Base-by-base conservation (phyloP, 768 basidiomycete genomes). In the Clitopilus passeckerianus region DNA sequence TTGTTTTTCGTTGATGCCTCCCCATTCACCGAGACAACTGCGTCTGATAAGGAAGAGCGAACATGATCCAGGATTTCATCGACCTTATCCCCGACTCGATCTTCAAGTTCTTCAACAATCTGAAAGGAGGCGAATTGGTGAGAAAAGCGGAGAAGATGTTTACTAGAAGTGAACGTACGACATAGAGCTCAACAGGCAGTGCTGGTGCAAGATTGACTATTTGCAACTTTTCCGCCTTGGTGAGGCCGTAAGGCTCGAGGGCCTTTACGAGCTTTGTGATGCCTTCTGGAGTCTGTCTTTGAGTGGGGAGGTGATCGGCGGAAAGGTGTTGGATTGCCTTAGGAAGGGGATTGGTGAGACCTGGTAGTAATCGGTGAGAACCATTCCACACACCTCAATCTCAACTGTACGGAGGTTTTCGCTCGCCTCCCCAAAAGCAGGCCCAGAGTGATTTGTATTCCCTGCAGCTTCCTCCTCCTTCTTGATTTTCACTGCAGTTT, bases 41-140 rank as follows among this genome's bases (percentile, higher is more conserved):
- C 24, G 15, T n/a, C 56, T 24, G 37, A 59, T 22, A 78, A 65
- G 5, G 82, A 82, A 9, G 70, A 68, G 33, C 83, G 74, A 22
- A 95, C 87, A 27, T 75, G 69, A 5, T 69, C 66, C 0, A 94
- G 75, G 10, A 95, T 84, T 8, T 86, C 84, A 2, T 87, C 82
- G 72, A 89, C 86, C 33, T 80, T 75, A 41, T 86, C 81, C 0
- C 87, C 86, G 5, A 94, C 80, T 46, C 95, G 83, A 63, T 91
- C 89, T 71, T 95, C 92, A 1, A 93, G 74, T 70, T 98, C 95
- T 73, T 98, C 95, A 8, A 98, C 84, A 57, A 96, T 89, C 95
- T 97, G 10, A 12, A n/a, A 4, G 57, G n/a, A 20, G 46, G 9
- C 30, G 52, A 27, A 16, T 54, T 10, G 16, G 16, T 44, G 16